Conservation (phyloP, 1,139 yeast species). For the Yamadazyma trypodendri region DNA sequence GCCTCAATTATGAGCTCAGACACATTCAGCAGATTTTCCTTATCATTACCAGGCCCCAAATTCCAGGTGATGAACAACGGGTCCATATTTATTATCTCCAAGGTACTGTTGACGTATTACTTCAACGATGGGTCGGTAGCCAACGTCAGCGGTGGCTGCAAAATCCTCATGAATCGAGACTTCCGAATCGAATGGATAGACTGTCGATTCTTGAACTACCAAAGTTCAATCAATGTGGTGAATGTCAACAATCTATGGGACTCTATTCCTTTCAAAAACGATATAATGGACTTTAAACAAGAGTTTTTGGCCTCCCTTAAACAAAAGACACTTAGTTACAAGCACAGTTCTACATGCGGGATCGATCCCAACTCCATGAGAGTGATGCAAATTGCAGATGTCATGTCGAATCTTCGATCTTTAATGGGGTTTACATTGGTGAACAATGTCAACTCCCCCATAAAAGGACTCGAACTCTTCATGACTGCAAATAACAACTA, state of each 20-base stretch:
- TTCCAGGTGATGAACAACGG: slow-evolving; percentile 70
- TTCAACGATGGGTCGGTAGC: slow-evolving; percentile 72
- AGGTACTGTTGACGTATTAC: slow-evolving; percentile 52
- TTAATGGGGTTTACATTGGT: slow-evolving; percentile 57
- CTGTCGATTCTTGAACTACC: slow-evolving; percentile 42
- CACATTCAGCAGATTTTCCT: slow-evolving; percentile 50
- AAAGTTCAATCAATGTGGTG: slow-evolving; percentile 23
- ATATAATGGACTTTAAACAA: slow-evolving; percentile 21
- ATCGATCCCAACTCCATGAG: slow-evolving; percentile 51
- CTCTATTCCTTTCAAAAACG: slow-evolving; percentile 11
- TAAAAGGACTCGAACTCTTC: slow-evolving; percentile 57
- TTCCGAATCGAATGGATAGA: slow-evolving; percentile 74
- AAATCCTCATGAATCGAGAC: slow-evolving; percentile 59
- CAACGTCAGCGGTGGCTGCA: slow-evolving; percentile 57
- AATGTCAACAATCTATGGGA: slow-evolving; percentile 23
- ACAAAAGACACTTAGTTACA: slow-evolving; percentile 24
- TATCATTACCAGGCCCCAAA: slow-evolving; percentile 61
- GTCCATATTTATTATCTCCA: slow-evolving; percentile 59
- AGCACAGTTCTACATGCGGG: slow-evolving; percentile 46
- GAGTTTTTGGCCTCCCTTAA: slow-evolving; percentile 26
- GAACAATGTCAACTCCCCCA: slow-evolving; percentile 50
- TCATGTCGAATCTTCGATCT: slow-evolving; percentile 67
- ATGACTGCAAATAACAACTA: slow-evolving; percentile 29
- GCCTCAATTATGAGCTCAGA: slow-evolving; percentile 52
- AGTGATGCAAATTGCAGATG: slow-evolving; percentile 71